Conservation (phyloP, 2,329 filamentous ascomycete genomes). For the Allantophomopsis lycopodina region DNA sequence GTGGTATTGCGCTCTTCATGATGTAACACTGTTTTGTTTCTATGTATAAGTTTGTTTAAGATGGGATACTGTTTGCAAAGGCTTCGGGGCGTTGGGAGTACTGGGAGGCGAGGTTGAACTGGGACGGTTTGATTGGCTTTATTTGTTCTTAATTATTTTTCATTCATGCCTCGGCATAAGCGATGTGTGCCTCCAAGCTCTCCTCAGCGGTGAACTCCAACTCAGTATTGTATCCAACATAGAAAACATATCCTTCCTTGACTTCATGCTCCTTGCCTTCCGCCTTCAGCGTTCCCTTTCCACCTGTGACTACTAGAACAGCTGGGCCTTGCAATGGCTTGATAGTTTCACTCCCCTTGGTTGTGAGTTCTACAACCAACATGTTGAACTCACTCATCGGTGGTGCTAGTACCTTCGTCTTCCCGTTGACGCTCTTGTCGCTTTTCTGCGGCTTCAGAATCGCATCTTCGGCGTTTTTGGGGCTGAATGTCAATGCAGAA, state of each 20-base stretch:
- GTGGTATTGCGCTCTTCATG: too few relatives aligned
- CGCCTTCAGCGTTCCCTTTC: conserved; percentile 39
- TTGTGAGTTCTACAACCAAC: conserved; percentile 40
- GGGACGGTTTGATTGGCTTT: too few relatives aligned
- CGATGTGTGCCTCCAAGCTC: conserved; percentile 10
- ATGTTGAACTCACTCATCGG: conserved; percentile 63
- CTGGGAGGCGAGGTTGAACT: too few relatives aligned
- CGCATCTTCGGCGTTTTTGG: conserved; percentile 42
- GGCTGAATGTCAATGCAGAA: conserved; percentile 46
- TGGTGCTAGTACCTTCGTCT: conserved; percentile 49
- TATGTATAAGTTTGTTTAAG: too few relatives aligned
- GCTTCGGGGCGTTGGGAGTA: too few relatives aligned
- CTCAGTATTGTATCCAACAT: conserved; percentile 29
- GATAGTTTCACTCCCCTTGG: conserved; percentile 44
- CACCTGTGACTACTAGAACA: conserved; percentile 47
- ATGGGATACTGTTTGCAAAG: too few relatives aligned
- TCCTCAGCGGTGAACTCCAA: conserved; percentile 7
- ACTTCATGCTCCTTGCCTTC: conserved; percentile 37
- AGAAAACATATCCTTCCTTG: conserved; percentile 50
- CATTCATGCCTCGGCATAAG: conserved; percentile 5
- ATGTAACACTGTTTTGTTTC: too few relatives aligned
- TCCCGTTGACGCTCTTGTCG: conserved; percentile 38
- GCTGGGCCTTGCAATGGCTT: conserved; percentile 42
- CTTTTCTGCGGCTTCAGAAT: conserved; percentile 34
- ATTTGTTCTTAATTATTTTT: too few relatives aligned